A percentile compares a stretch with the other conserved stretches of the same genome.
phyloP scores from a whole-genome alignment of 208 protist genomes.

The Acanthamoeba lenticulata region DNA sequence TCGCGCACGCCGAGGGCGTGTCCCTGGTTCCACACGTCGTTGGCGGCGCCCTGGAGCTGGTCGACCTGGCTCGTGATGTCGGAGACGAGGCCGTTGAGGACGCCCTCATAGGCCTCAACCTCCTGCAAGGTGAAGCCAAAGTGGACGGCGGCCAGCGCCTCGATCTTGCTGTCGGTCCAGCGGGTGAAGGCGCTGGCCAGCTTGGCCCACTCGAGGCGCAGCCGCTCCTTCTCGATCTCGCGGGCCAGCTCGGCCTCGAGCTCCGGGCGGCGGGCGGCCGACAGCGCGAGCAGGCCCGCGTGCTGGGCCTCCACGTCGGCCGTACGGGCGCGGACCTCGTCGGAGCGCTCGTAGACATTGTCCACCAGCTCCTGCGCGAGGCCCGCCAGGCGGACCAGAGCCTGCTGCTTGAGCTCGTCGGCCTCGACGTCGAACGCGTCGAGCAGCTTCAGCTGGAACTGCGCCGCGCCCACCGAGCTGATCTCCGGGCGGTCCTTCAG shows the following conservation, averaged over 20 bases:
- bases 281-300: neutral
- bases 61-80: slow-evolving; percentile 25
- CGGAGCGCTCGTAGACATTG: slow-evolving; percentile 14
- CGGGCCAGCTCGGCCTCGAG: slow-evolving; percentile 65
- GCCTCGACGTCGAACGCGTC: slow-evolving; percentile 58
- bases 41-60: neutral
- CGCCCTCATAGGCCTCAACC: neutral
- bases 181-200: slow-evolving; percentile 18
- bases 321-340: neutral
- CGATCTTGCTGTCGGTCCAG: slow-evolving; percentile 44
- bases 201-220: slow-evolving; percentile 54
- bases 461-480: slow-evolving; percentile 24
- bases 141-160: neutral
- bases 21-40: neutral
- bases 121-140: slow-evolving; percentile 21
- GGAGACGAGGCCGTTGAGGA: neutral
- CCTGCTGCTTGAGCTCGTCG: neutral
- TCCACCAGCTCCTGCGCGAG: slow-evolving; percentile 17
- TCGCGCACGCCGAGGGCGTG: neutral
- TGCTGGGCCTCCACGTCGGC: neutral
- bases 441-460: slow-evolving; percentile 66
- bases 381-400: neutral
- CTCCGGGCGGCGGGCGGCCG: neutral
- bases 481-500: neutral
- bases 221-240: slow-evolving; percentile 62